These are phyloP conservation scores for Verticillium isaacii DNA, from an alignment of 2,329 filamentous ascomycete species.

Conservation along the genomic window DNA sequence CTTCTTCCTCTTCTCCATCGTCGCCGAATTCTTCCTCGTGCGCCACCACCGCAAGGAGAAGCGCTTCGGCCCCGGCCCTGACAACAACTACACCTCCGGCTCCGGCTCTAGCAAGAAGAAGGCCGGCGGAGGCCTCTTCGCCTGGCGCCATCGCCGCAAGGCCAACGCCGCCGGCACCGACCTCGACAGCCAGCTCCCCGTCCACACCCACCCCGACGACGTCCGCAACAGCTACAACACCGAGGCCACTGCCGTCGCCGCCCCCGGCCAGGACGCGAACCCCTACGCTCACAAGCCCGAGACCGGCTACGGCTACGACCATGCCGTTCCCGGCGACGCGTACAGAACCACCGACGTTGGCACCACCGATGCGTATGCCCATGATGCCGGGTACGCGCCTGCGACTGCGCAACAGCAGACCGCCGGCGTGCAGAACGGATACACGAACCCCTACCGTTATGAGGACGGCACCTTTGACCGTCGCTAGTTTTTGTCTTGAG, in stretches of 20 bases:
- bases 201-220: conserved; percentile 34
- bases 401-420: background rate
- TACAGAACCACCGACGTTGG: background rate
- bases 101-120: conserved; percentile 32
- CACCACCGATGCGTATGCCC: background rate
- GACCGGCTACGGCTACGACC: conserved; percentile 1
- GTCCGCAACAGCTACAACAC: conserved; percentile 39
- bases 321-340: background rate
- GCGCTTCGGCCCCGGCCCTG: conserved; percentile 52
- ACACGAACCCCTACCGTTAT: conserved; percentile 22
- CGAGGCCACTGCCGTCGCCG: conserved; percentile 29
- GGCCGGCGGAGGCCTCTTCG: conserved; percentile 22
- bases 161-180: conserved; percentile 11
- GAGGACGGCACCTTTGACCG: conserved; percentile 30
- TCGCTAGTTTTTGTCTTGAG: background rate
- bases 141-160: conserved; percentile 26
- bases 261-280: conserved; percentile 7
- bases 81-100: conserved; percentile 56
- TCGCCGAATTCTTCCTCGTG: conserved; percentile 63
- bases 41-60: conserved; percentile 72
- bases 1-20: conserved; percentile 70
- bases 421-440: background rate
- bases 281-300: conserved; percentile 16
- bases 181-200: conserved; percentile 28
- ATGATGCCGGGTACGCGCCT: background rate